Evolutionary conservation across 495 filamentous ascomycete species (phyloP).

Genomic region (Durotheca rogersii): DNA sequence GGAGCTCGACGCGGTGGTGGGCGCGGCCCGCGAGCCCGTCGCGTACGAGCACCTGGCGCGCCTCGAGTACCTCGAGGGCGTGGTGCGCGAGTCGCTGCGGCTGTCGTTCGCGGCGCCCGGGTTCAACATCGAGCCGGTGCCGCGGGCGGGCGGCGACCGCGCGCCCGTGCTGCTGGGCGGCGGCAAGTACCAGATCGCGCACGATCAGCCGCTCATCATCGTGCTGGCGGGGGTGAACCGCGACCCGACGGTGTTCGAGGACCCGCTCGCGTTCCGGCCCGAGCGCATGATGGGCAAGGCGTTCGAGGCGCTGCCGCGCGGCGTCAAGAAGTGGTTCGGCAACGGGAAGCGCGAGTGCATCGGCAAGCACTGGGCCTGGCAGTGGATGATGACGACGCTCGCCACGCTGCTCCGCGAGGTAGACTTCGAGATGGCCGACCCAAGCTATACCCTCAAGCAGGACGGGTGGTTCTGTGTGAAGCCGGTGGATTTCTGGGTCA

Average conservation of each 20-base stretch:
- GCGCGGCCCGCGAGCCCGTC: conserved; percentile 46
- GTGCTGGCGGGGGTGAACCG: conserved; percentile 61
- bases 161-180: conserved; percentile 49
- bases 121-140: conserved; percentile 62
- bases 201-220: conserved; percentile 62
- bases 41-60: conserved; percentile 56
- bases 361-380: conserved; percentile 67
- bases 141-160: conserved; percentile 45
- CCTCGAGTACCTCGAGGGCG: conserved; percentile 63
- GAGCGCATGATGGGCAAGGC: conserved; percentile 66
- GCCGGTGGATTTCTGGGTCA: conserved; percentile 43
- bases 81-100: conserved; percentile 66
- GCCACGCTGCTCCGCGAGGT: conserved; percentile 62
- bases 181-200: conserved; percentile 66
- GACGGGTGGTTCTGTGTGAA: conserved; percentile 52
- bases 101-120: conserved; percentile 65
- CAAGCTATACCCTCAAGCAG: conserved; percentile 54
- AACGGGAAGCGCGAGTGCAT: conserved; percentile 70
- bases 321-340: conserved; percentile 69
- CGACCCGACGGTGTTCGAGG: conserved; percentile 66
- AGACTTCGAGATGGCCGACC: conserved; percentile 59
- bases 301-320: conserved; percentile 58
- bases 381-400: conserved; percentile 57
- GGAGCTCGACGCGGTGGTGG: conserved; percentile 65
- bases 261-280: conserved; percentile 62